Percentiles rank a stretch among this genome's conserved stretches.
phyloP scores from a whole-genome alignment of 2,329 filamentous ascomycete species.

The Coniochaeta hoffmannii region DNA sequence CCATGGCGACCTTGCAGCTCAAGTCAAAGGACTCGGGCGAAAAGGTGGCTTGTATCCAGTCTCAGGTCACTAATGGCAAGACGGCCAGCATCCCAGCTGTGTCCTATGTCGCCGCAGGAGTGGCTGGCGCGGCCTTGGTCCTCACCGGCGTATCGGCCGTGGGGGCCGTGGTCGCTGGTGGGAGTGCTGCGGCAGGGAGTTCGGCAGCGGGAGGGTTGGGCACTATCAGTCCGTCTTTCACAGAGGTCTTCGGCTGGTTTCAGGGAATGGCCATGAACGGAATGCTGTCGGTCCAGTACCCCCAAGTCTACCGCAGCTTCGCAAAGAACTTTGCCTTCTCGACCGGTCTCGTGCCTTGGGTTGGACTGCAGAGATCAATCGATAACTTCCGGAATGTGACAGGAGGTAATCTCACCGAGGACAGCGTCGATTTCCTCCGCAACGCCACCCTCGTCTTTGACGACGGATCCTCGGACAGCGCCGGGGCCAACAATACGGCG shows the following conservation, averaged over 20 bases:
- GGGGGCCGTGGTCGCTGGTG: slow-evolving; percentile 48
- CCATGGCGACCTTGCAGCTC: slow-evolving; percentile 72
- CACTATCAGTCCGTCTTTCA: slow-evolving; percentile 73
- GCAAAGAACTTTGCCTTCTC: slow-evolving; percentile 91
- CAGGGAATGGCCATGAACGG: slow-evolving; percentile 92
- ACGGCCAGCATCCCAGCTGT: slow-evolving; percentile 68
- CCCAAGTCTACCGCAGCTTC: slow-evolving; percentile 81
- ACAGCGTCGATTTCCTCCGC: slow-evolving; percentile 66
- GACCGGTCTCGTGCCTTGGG: slow-evolving; percentile 76
- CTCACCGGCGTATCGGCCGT: slow-evolving; percentile 66
- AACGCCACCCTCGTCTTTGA: slow-evolving; percentile 70
- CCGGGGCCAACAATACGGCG: slow-evolving; percentile 20
- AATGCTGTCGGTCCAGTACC: slow-evolving; percentile 89
- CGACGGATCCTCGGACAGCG: slow-evolving; percentile 42
- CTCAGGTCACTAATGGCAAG: slow-evolving; percentile 80
- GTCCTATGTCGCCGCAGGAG: slow-evolving; percentile 73
- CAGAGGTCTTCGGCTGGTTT: slow-evolving; percentile 81
- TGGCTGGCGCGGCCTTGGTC: slow-evolving; percentile 76
- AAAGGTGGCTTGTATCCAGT: slow-evolving; percentile 75
- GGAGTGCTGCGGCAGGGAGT: slow-evolving; percentile 42
- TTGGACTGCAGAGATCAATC: slow-evolving; percentile 70
- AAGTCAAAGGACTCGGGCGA: slow-evolving; percentile 49
- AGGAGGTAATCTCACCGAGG: slow-evolving; percentile 78
- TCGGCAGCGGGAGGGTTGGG: slow-evolving; percentile 44
- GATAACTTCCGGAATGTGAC: slow-evolving; percentile 75